phyloP scores from a whole-genome alignment of 2,329 filamentous ascomycete genomes.

The Scytalidium lignicola region DNA sequence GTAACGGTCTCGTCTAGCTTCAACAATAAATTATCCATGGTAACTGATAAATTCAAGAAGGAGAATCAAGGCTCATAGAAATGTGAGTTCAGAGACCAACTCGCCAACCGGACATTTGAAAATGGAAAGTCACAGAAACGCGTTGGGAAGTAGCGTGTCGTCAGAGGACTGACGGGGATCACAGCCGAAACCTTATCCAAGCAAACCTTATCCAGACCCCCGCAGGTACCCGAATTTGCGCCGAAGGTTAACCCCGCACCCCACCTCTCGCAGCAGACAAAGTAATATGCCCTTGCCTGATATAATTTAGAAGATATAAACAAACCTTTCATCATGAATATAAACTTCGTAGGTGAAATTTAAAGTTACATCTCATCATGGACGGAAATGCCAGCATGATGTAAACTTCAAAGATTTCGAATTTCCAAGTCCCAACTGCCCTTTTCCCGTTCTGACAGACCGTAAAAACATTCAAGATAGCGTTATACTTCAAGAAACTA shows the following conservation, averaged over 20 bases:
- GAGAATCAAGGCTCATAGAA: background rate
- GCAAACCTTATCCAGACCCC: background rate
- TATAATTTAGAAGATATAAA: too few relatives aligned
- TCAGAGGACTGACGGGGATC: background rate
- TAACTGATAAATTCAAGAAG: background rate
- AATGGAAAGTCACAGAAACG: background rate
- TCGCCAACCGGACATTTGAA: background rate
- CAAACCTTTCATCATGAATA: too few relatives aligned
- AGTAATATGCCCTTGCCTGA: too few relatives aligned
- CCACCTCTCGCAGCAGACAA: too few relatives aligned
- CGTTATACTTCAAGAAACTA: too few relatives aligned
- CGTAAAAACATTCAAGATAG: too few relatives aligned
- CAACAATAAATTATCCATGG: constrained; percentile 48
- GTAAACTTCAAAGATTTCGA: too few relatives aligned
- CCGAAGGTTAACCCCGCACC: background rate
- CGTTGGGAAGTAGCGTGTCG: background rate
- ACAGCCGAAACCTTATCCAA: background rate
- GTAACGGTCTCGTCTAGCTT: constrained; percentile 68
- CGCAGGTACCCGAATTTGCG: background rate
- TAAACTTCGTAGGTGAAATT: too few relatives aligned
- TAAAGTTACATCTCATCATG: too few relatives aligned
- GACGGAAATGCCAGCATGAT: too few relatives aligned
- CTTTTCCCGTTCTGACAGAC: too few relatives aligned
- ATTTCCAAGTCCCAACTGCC: too few relatives aligned
- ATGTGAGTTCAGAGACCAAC: background rate